Conservation (phyloP, 2,329 filamentous ascomycete species). For the Fusarium sp. region DNA sequence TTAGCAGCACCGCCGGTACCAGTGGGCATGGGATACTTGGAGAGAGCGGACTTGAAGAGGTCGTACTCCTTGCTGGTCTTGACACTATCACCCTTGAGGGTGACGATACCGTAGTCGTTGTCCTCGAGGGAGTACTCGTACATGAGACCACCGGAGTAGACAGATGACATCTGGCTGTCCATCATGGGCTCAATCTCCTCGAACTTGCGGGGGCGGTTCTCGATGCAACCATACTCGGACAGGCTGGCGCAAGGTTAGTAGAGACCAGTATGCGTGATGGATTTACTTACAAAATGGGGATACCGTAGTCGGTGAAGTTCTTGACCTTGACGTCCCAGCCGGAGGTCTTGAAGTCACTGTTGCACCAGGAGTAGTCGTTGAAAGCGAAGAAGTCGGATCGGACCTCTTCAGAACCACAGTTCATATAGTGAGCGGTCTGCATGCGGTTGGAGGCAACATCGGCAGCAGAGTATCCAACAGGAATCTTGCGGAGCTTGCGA, state of each 20-base stretch:
- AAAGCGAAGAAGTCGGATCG: slow-evolving; percentile 91
- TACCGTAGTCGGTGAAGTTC: slow-evolving; percentile 86
- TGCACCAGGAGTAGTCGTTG: slow-evolving; percentile 92
- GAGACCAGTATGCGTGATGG: neutral
- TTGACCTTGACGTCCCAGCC: slow-evolving; percentile 91
- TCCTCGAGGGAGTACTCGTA: slow-evolving; percentile 92
- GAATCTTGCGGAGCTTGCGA: slow-evolving; percentile 71
- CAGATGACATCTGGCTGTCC: slow-evolving; percentile 81
- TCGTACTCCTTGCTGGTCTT: slow-evolving; percentile 71
- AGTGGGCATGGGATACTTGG: slow-evolving; percentile 61
- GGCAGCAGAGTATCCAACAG: slow-evolving; percentile 81
- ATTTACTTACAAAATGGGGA: slow-evolving; percentile 79
- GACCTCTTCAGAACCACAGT: slow-evolving; percentile 86
- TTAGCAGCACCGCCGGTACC: slow-evolving; percentile 62
- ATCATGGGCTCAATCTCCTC: slow-evolving; percentile 84
- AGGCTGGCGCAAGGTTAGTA: slow-evolving; percentile 60
- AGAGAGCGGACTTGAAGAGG: slow-evolving; percentile 60
- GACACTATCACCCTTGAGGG: slow-evolving; percentile 66
- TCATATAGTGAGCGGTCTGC: slow-evolving; percentile 91
- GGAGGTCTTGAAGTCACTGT: slow-evolving; percentile 74
- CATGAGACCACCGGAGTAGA: slow-evolving; percentile 95
- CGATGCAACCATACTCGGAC: slow-evolving; percentile 92
- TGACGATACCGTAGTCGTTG: slow-evolving; percentile 83
- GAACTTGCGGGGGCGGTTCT: slow-evolving; percentile 80
- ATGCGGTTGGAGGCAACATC: slow-evolving; percentile 87